Conservation (phyloP, 768 basidiomycete genomes). For the Leccinum uliginosum region DNA sequence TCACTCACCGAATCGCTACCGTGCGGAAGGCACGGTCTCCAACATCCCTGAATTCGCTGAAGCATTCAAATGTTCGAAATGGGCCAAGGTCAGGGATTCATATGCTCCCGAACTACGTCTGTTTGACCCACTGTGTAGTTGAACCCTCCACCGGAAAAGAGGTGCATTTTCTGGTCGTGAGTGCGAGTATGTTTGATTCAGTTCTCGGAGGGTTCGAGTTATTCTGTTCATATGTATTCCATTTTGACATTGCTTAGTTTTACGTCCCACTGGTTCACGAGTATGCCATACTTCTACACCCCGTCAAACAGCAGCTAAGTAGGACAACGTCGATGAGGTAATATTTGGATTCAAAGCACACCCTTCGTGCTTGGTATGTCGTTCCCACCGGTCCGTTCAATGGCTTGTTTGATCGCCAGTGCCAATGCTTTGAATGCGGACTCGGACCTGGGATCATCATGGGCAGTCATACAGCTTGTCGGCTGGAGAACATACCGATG, state of each 20-base stretch:
- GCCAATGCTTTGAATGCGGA: conserved; percentile 98
- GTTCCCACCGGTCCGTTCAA: conserved; percentile 79
- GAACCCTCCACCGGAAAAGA: conserved; percentile 76
- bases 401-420: conserved; percentile 92
- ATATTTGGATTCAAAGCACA: conserved; percentile 53
- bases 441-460: conserved; percentile 61
- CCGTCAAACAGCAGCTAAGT: not conserved
- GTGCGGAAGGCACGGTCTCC: conserved; percentile 81
- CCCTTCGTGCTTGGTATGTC: conserved; percentile 98
- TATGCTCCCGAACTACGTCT: not conserved
- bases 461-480: not conserved
- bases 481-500: conserved; percentile 62
- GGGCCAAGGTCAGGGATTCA: conserved; percentile 56
- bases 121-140: conserved; percentile 39
- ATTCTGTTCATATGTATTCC: conserved; percentile 18
- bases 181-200: not conserved
- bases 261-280: not conserved
- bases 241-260: conserved; percentile 1
- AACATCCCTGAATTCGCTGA: conserved; percentile 87
- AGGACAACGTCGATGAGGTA: not conserved
- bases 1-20: conserved; percentile 76
- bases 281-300: not conserved
- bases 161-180: conserved; percentile 77
- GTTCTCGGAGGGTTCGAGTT: not conserved
- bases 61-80: conserved; percentile 77